A percentile compares a stretch with the other conserved stretches of the same genome.
These are phyloP conservation scores for Pythium graminicola DNA, from an alignment of 352 stramenopile species.

Conservation along the genomic window DNA sequence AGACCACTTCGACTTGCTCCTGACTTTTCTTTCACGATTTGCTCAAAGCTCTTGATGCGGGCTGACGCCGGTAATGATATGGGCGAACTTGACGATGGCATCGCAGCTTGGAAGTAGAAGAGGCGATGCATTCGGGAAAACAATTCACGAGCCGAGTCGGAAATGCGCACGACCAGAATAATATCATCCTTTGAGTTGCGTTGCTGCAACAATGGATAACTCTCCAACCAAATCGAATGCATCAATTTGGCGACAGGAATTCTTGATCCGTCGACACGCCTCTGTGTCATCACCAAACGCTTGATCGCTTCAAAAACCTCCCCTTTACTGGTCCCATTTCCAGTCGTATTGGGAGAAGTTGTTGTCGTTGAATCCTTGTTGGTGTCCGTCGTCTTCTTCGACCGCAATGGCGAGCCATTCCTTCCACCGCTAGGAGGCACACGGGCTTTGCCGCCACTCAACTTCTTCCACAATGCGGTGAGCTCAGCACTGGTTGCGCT, in stretches of 20 bases:
- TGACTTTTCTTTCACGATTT: constrained; percentile 13
- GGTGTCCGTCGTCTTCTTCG: constrained; percentile 3
- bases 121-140: constrained; percentile 68
- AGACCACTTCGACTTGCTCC: constrained; percentile 3
- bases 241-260: constrained; percentile 56
- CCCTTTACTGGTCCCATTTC: constrained; percentile 27
- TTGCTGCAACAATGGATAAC: constrained; percentile 28
- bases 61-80: constrained; percentile 8
- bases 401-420: not conserved
- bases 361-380: not conserved
- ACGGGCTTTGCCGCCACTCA: constrained; percentile 38
- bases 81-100: constrained; percentile 15
- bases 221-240: constrained; percentile 49
- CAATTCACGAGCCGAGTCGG: constrained; percentile 32
- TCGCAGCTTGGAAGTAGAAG: constrained; percentile 58
- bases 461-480: constrained; percentile 40
- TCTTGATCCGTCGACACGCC: constrained; percentile 60
- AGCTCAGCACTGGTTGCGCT: constrained; percentile 46
- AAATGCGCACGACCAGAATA: constrained; percentile 46
- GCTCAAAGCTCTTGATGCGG: constrained; percentile 17
- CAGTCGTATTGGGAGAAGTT: constrained; percentile 1
- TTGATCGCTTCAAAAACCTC: constrained; percentile 38
- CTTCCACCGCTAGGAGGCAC: not conserved
- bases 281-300: constrained; percentile 48
- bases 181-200: constrained; percentile 26